phyloP scores from a whole-genome alignment of 768 basidiomycete genomes.

The Sistotremastrum suecicum region DNA sequence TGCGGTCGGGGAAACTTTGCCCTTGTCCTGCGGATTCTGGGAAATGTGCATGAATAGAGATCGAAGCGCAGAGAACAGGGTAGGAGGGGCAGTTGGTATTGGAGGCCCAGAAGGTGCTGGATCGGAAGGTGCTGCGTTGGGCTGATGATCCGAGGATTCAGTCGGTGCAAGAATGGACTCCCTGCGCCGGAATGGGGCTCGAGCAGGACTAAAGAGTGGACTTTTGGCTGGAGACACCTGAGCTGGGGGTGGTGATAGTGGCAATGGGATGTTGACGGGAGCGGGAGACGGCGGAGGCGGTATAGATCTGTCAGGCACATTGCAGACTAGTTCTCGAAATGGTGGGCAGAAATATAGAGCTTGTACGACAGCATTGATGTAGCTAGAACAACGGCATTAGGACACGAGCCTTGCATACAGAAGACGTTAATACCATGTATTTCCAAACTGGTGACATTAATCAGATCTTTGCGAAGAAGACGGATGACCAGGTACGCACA shows the following conservation, averaged over 20 bases:
- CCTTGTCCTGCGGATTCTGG: constrained; percentile 60
- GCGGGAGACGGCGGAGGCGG: constrained; percentile 19
- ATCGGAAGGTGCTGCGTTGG: constrained; percentile 15
- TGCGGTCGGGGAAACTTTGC: constrained; percentile 77
- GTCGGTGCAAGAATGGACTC: constrained; percentile 1
- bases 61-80: constrained; percentile 83
- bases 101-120: constrained; percentile 23
- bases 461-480: not conserved
- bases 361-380: constrained; percentile 97
- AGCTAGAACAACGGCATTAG: constrained; percentile 33
- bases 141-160: constrained; percentile 12
- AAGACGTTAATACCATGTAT: constrained; percentile 60
- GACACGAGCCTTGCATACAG: constrained; percentile 10
- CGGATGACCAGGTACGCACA: constrained; percentile 35
- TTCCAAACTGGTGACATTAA: constrained; percentile 58
- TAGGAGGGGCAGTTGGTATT: constrained; percentile 48
- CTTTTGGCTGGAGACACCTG: constrained; percentile 28
- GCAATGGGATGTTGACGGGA: constrained; percentile 19
- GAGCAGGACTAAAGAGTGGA: constrained; percentile 35
- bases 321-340: constrained; percentile 83
- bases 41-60: constrained; percentile 83
- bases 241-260: constrained; percentile 14
- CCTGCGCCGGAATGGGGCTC: not conserved
- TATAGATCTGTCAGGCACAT: constrained; percentile 38
- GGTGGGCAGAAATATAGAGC: constrained; percentile 92